Percentiles rank a stretch among this genome's conserved stretches.
Conservation (phyloP, 345 rosid genomes). For the Isatis tinctoria region DNA sequence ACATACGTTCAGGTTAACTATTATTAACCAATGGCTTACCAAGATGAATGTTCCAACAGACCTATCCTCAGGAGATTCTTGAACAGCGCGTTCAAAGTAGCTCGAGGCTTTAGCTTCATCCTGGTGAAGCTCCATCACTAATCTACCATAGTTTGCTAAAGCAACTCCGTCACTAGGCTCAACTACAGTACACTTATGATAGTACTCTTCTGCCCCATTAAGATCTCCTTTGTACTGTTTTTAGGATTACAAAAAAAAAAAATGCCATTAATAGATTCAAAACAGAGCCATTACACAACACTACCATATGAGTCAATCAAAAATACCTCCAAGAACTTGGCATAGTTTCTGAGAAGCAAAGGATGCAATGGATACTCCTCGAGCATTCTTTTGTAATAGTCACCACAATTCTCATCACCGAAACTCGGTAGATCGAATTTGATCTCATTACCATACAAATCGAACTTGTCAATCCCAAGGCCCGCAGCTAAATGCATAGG, state of each 20-base stretch:
- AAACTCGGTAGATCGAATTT: conserved; percentile 37
- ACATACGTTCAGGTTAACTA: neutral
- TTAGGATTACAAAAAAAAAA: neutral
- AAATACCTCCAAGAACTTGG: conserved; percentile 64
- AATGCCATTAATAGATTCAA: neutral
- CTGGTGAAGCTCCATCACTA: conserved; percentile 64
- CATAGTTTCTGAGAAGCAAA: conserved; percentile 64
- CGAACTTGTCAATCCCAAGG: conserved; percentile 47
- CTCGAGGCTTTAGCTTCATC: conserved; percentile 51
- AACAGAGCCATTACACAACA: conserved; percentile 5
- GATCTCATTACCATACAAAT: conserved; percentile 29
- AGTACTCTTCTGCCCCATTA: conserved; percentile 67
- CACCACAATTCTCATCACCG: conserved; percentile 41
- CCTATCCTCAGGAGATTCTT: conserved; percentile 70
- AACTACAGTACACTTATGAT: conserved; percentile 53
- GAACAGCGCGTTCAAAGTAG: conserved; percentile 63
- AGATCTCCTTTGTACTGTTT: conserved; percentile 71
- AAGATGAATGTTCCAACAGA: conserved; percentile 11
- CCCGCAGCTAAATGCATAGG: conserved; percentile 70
- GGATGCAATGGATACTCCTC: conserved; percentile 73
- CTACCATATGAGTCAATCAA: neutral
- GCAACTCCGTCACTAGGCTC: conserved; percentile 61
- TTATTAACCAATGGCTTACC: neutral
- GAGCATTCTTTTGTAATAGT: conserved; percentile 51
- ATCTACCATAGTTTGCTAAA: conserved; percentile 55